phyloP scores from a whole-genome alignment of 306 rosid species.

The Glycine latifolia region DNA sequence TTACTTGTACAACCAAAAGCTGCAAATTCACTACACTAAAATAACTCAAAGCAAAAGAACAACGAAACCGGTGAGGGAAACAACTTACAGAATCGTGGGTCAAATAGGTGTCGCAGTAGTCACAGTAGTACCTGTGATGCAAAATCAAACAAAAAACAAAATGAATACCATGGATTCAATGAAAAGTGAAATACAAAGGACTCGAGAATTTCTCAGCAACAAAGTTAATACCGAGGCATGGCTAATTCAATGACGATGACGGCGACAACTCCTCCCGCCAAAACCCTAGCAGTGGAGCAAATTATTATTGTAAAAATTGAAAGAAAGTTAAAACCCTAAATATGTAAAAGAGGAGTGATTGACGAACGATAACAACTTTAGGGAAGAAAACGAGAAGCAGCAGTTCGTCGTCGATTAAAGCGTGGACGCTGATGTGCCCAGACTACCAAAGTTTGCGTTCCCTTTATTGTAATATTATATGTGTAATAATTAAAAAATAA shows the following conservation, averaged over 20 bases:
- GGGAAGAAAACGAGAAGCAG: too few relatives aligned
- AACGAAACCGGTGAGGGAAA: not conserved
- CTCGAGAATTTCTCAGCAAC: not conserved
- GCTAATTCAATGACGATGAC: not conserved
- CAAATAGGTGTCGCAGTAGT: constrained; percentile 85
- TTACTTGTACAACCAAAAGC: too few relatives aligned
- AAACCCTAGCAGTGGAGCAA: constrained; percentile 40
- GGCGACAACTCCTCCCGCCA: not conserved
- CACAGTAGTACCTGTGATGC: constrained; percentile 76
- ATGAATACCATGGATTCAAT: not conserved
- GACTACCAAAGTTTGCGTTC: not conserved
- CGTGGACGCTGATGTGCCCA: not conserved
- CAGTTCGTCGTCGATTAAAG: not conserved
- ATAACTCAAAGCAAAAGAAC: not conserved
- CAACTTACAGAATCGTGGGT: constrained; percentile 85
- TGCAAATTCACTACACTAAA: too few relatives aligned
- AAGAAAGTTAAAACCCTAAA: constrained; percentile 18
- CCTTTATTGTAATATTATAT: too few relatives aligned
- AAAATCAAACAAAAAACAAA: constrained; percentile 1
- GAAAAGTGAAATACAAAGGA: constrained; percentile 1
- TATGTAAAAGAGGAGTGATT: not conserved
- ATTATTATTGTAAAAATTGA: not conserved
- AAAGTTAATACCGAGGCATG: constrained; percentile 50
- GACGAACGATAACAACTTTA: not conserved
- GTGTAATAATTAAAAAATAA: too few relatives aligned